Evolutionary conservation across 805 yeast genomes (phyloP), one percentile per base, ranked within the genome.

Genomic region (Sugiyamaella americana): DNA sequence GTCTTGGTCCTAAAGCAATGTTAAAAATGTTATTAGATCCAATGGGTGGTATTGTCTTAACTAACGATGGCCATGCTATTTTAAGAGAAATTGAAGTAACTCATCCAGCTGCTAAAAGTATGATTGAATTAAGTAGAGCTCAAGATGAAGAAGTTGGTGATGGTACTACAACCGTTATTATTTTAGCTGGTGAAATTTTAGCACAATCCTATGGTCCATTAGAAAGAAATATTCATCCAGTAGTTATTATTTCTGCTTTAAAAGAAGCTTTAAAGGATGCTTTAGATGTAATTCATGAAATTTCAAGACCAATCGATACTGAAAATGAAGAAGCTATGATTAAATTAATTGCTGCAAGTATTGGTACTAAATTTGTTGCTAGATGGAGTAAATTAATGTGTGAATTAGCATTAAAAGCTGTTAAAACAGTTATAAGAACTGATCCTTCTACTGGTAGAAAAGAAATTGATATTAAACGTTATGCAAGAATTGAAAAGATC

Each of bases 121-220:
- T 93, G 98, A 85, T 93, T 62, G 98, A 93, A 69, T 77, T 93
- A 55, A 81, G 93, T 59, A 79, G 98, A 70, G 89, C 98, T 4
- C 97, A 91, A 71, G 98, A 91, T 64, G 98, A 91, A 70, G 98
- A 91, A 70, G 98, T 80, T 47, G 99, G 99, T 47, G 99, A 93
- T 62, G 98, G 98, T 51, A 89, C 99, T 50, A 93, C 99, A 21
- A 84, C 96, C 5, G 99, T 93, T 46, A 93, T 93, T 61, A 91
- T 93, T 53, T 72, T 91, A 47, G 98, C 98, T 17, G 98, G 98
- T 53, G 98, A 93, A 66, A 87, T 93, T 48, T 73, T 93, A 51
- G 96, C 98, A 2, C 97, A 89, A 67, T 81, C 95, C 41, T 88
- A 84, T 66, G 97, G 96, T 41, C 88, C 87, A 66, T 59, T 77